Base-by-base conservation (phyloP, 352 stramenopile genomes). In the Albugo candida region DNA sequence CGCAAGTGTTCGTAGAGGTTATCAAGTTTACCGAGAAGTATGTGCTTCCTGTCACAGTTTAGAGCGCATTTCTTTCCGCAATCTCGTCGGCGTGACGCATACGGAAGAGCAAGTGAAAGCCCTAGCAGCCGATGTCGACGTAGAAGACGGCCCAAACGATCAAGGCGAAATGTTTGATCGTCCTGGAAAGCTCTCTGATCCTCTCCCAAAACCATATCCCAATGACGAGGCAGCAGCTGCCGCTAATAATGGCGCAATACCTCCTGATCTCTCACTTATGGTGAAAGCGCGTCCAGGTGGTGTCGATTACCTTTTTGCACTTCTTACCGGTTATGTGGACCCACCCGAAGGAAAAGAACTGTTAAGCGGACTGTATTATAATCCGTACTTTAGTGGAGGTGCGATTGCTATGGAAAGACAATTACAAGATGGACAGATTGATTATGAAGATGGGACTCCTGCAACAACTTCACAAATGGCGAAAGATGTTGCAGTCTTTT, bases 151-250 rank as follows among this genome's bases (percentile, higher is more conserved):
- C 41, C 95, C 95, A 21, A 97, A 99, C 60, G 92, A 97, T 46
- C 76, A 97, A 60, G 95, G 95, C 38, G 95, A 99, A 69, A 98
- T 98, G 94, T 99, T 98, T 54, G 94, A 98, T 56, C 86, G 95
- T 31, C 95, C 95, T 2, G 94, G 93, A 49, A 98, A 98, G 65
- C 81, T 97, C 16, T 95, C 84, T 47, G 92, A 98, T 74, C 76
- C 79, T 5, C 79, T 98, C 18, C 94, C 94, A 17, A 89, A 81
- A 40, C 95, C 95, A 34, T 98, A 99, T 67, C 67, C 83, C 45
- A 99, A 99, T 62, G 93, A 98, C 55, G 92, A 97, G 52, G 82
- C 92, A n/a, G 95, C 84, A 19, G 89, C 92, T 47, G 81, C 92
- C 47, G 94, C 94, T 36, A 99, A 99, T 72, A 95, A 95, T 59